phyloP scores from a whole-genome alignment of 2,329 filamentous ascomycete genomes.

The Microascus cirrosus region DNA sequence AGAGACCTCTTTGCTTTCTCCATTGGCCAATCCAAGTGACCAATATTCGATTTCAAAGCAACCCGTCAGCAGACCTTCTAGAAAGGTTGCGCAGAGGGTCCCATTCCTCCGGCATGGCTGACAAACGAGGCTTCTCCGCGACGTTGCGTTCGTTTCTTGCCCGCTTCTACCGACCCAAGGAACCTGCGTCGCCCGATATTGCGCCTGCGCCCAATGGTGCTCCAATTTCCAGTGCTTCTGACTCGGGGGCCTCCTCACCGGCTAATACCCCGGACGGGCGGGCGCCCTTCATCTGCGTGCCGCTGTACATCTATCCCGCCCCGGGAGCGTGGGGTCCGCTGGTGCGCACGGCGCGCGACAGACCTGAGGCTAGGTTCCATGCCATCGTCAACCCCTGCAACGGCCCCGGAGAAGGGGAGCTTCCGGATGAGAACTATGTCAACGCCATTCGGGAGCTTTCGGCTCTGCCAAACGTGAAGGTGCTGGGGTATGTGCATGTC shows the following conservation, averaged over 20 bases:
- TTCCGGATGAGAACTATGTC: constrained; percentile 17
- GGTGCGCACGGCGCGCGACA: constrained; percentile 10
- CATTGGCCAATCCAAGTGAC: too few relatives aligned
- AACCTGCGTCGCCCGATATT: neutral
- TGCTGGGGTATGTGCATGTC: constrained; percentile 19
- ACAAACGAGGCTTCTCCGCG: neutral
- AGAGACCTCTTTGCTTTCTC: neutral
- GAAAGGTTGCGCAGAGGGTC: too few relatives aligned
- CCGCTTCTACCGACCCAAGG: neutral
- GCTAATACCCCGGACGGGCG: neutral
- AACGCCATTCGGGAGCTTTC: constrained; percentile 12
- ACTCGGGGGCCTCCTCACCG: neutral
- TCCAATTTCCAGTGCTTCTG: neutral
- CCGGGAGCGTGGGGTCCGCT: constrained; percentile 17
- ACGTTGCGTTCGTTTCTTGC: neutral
- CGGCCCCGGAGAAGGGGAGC: constrained; percentile 14
- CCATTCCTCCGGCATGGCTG: neutral
- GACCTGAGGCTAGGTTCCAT: constrained; percentile 15
- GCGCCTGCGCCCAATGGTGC: neutral
- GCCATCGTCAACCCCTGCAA: constrained; percentile 19
- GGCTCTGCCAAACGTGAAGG: constrained; percentile 13
- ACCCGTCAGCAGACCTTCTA: too few relatives aligned
- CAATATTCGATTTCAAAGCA: too few relatives aligned
- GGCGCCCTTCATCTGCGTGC: constrained; percentile 15
- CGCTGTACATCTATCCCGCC: constrained; percentile 21